Evolutionary conservation across 495 filamentous ascomycete species (phyloP).

Genomic region (Tirmania nivea): DNA sequence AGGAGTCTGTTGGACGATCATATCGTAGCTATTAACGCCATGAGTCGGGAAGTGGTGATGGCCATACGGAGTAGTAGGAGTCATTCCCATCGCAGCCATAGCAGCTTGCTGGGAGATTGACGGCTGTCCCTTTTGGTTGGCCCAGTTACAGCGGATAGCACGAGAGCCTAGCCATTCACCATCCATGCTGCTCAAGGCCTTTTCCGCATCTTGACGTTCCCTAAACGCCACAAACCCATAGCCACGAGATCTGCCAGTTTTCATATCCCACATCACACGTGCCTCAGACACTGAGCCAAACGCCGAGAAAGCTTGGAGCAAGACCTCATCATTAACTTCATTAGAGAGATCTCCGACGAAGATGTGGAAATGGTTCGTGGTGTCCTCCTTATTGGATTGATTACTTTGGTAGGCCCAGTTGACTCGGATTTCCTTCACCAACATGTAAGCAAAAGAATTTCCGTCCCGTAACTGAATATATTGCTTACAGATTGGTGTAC

Average conservation of each 20-base stretch:
- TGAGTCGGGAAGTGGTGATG: slow-evolving; percentile 97
- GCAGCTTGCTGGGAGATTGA: slow-evolving; percentile 94
- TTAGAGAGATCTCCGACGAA: slow-evolving; percentile 98
- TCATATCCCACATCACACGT: slow-evolving; percentile 99
- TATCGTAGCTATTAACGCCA: slow-evolving; percentile 89
- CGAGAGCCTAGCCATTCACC: slow-evolving; percentile 98
- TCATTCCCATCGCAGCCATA: slow-evolving; percentile 97
- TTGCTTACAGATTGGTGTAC: slow-evolving; percentile 76
- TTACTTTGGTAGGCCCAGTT: slow-evolving; percentile 99
- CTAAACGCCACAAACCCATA: slow-evolving; percentile 98
- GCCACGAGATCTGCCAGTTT: slow-evolving; percentile 89
- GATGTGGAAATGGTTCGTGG: slow-evolving; percentile 96
- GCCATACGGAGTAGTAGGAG: slow-evolving; percentile 84
- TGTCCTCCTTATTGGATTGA: slow-evolving; percentile 86
- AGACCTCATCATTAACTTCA: slow-evolving; percentile 93
- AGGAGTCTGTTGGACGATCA: slow-evolving; percentile 93
- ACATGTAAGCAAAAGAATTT: not conserved
- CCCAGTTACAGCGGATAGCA: slow-evolving; percentile 98
- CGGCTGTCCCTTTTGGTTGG: slow-evolving; percentile 97
- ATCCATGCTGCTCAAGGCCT: slow-evolving; percentile 92
- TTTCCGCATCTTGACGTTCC: slow-evolving; percentile 82
- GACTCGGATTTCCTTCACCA: slow-evolving; percentile 76
- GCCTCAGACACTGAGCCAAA: slow-evolving; percentile 97
- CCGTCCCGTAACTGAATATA: not conserved
- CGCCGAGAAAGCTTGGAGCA: slow-evolving; percentile 86